Evolutionary conservation across 1,284 basidiomycete genomes (phyloP), one percentile per base, ranked within the genome.

Genomic region (Trichosporon ovoides): DNA sequence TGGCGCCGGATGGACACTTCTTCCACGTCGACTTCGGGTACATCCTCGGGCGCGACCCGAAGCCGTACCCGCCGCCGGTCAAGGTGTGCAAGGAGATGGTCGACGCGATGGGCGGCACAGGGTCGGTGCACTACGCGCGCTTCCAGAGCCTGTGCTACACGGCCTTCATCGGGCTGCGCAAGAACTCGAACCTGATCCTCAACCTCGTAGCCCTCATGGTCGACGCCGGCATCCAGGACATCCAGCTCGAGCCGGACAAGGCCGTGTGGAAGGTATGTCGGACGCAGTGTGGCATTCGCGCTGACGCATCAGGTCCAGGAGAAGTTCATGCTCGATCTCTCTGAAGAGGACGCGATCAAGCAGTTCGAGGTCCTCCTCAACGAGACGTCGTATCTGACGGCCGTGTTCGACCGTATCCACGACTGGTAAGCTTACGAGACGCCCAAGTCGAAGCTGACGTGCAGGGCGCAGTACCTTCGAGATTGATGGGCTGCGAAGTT

Each of bases 1-100:
- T 99, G 13, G 83, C 93, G 0, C 89, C 95, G 0, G 94, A 98
- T 72, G 96, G 86, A 7, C 87, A 89, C 70, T 90, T 90, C 79
- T 92, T 92, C 80, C 89, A 92, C 71, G 95, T 98, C 64, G 96
- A 98, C 76, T 99, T 98, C 72, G 95, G 96, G 3, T 99, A 98
- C 78, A 98, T 98, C 68, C 83, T 99, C 9, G 95, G 95, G 3
- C 87, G 94, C 7, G 96, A 98, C 72, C 96, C 96, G 0, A 98
- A 99, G 74, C 93, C 94, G 0, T 97, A 96, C 72, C 93, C 96
- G 5, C 96, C 96, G 1, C 90, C 93, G 1, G 93, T 98, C 68
- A 99, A 99, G 77, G 89, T 99, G 28, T 96, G 93, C 78, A 95
- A 96, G 68, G 96, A 98, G 74, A 99, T 98, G 96, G 92, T 98